These are phyloP conservation scores for Crithidia fasciculata DNA, from an alignment of 208 protist genomes.

Conservation along the genomic window DNA sequence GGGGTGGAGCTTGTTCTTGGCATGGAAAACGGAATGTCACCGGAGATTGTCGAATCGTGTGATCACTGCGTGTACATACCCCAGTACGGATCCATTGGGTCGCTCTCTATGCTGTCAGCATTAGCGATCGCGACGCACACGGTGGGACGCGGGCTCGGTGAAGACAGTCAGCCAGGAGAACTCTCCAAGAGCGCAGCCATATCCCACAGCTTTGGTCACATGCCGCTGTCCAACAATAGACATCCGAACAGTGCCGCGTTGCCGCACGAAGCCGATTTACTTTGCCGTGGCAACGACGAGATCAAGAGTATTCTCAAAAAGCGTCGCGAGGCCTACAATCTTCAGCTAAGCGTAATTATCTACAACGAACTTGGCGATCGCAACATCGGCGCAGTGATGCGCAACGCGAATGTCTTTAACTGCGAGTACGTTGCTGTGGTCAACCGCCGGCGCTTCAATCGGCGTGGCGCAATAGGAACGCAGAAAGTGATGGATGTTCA, in stretches of 20 bases:
- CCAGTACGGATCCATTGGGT: constrained; percentile 88
- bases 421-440: constrained; percentile 70
- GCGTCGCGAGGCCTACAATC: constrained; percentile 38
- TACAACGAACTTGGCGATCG: constrained; percentile 84
- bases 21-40: constrained; percentile 85
- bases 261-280: constrained; percentile 67
- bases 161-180: too few species aligned
- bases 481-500: constrained; percentile 53
- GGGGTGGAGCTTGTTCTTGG: constrained; percentile 77
- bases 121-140: constrained; percentile 75
- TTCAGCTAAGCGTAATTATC: constrained; percentile 72
- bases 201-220: constrained; percentile 58
- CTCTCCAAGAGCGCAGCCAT: too few species aligned
- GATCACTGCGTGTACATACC: constrained; percentile 75
- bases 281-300: constrained; percentile 45
- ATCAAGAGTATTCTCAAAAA: constrained; percentile 40
- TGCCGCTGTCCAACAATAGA: constrained; percentile 57
- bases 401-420: constrained; percentile 87
- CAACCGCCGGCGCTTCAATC: constrained; percentile 71
- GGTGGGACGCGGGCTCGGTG: neutral
- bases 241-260: neutral
- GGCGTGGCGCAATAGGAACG: constrained; percentile 75
- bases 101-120: constrained; percentile 82
- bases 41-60: constrained; percentile 38
- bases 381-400: constrained; percentile 84